Evolutionary conservation across 208 protist genomes (phyloP), one percentile per base, ranked within the genome.

Genomic region (Leishmania amazonensis): DNA sequence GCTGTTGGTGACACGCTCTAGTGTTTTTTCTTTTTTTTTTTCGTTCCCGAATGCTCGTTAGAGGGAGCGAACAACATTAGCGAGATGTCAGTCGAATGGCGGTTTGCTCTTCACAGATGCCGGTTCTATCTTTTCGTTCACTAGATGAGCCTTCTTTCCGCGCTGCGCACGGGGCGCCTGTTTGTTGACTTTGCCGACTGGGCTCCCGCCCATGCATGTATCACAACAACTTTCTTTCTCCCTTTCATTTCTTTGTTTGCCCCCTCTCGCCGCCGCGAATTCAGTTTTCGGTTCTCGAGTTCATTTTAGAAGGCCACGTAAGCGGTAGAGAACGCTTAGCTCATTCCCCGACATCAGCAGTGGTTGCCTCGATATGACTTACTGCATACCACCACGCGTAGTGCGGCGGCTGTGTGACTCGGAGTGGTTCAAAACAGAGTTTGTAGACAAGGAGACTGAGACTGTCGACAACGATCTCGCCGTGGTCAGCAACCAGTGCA

Each of bases 371-470:
- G 75, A 40, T 71, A 79, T 79, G 76, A 9, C 76, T n/a, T 51
- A 71, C 57, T 71, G 42, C 28, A 40, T 51, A 40, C 45, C 45
- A 51, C 65, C 76, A 49, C 38, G 60, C 31, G 42, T 77, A 24
- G 57, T 68, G n/a, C 82, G 71, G 65, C 47, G 31, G 54, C 72
- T 85, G 17, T 85, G 82, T 75, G 78, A 85, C 38, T 40, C 78
- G 19, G 60, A 58, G 24, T 85, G 82, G 82, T 85, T n/a, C 78
- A 49, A 42, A n/a, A 47, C 60, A 64, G 65, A 35, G 79, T 79
- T 82, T 58, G 45, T 53, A 31, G 51, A 45, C 31, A 76, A 78
- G 31, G 47, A 15, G 47, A 19, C 3, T 24, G n/a, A 2, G 7
- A 35, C 68, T 17, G 42, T 9, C 28, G 51, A 38, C 49, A 31